Base-by-base conservation (phyloP, 257 asterid species). In the Capsicum rhomboideum region DNA sequence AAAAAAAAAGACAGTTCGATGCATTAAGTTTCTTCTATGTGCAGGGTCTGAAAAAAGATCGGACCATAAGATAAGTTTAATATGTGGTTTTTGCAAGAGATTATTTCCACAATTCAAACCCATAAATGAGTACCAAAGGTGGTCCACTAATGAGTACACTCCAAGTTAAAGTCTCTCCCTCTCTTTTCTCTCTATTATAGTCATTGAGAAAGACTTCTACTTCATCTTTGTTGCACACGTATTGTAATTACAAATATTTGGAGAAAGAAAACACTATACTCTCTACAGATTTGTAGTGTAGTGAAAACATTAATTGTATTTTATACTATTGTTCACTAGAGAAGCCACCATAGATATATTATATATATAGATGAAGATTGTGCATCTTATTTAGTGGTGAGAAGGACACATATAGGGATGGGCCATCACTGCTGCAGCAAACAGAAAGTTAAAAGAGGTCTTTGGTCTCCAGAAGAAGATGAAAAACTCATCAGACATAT, bases 381-480 rank as follows among this genome's bases (percentile, higher is more conserved):
- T 77, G 53, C n/a, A 68, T 9, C 7, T 34, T 67, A 52, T 6
- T 17, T 53, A 53, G 9, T 12, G 69, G 46, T 79, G 83, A 78
- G 85, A 69, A 84, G 78, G 63, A 82, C 77, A 85, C 28, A 54
- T 1, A 83, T 14, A 75, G 71, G 75, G 18, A 72, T 91, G 98
- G 97, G 94, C 23, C 99, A 96, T 91, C 98, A 91, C 74, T 96
- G 99, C 87, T 96, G 99, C 92, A 96, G 93, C 93, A 94, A 94
- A 89, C 97, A 94, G 91, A 96, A 94, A 85, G 99, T 96, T 2
- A 96, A 92, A 90, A 88, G 98, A 74, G 99, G 99, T 4, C 89
- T 96, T 0, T 96, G 99, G 99, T 96, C 99, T 8, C 99, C 99
- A 3, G 97, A 94, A 79, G 99, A 96, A 86, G 99, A 96, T 82